These are phyloP conservation scores for Trichoderma sp. DNA, from an alignment of 2,329 filamentous ascomycete genomes.

Conservation along the genomic window DNA sequence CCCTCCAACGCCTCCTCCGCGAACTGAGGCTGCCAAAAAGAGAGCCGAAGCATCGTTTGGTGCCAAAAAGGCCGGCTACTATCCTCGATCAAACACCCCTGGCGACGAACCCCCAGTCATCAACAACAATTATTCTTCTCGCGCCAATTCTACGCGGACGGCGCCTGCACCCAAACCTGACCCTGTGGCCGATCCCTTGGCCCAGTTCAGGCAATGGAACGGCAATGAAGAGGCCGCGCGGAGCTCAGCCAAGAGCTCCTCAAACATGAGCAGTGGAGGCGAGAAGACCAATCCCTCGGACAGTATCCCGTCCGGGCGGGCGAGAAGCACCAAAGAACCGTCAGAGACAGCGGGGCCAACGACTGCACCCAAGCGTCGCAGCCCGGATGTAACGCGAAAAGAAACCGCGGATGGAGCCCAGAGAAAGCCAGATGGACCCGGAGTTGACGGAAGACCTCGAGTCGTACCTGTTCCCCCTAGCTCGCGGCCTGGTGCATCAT, in stretches of 20 bases:
- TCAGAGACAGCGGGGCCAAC: slow-evolving; percentile 33
- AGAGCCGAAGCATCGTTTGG: slow-evolving; percentile 60
- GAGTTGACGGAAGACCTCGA: background rate
- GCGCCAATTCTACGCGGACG: slow-evolving; percentile 35
- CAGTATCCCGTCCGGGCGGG: slow-evolving; percentile 47
- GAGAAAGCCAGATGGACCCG: slow-evolving; percentile 6
- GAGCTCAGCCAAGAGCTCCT: slow-evolving; percentile 59
- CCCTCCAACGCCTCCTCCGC: slow-evolving; percentile 36
- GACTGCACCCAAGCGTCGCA: slow-evolving; percentile 36
- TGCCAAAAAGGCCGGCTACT: slow-evolving; percentile 51
- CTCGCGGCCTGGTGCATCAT: slow-evolving; percentile 12
- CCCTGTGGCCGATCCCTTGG: slow-evolving; percentile 50
- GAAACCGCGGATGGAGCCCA: slow-evolving; percentile 25
- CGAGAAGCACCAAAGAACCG: slow-evolving; percentile 47
- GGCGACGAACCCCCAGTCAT: slow-evolving; percentile 58
- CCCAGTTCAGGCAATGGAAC: slow-evolving; percentile 46
- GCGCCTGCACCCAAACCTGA: slow-evolving; percentile 44
- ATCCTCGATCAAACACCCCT: slow-evolving; percentile 50
- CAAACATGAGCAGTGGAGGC: slow-evolving; percentile 58
- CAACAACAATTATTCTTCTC: slow-evolving; percentile 55
- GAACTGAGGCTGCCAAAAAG: slow-evolving; percentile 56
- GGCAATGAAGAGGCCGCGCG: slow-evolving; percentile 39
- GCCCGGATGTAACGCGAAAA: slow-evolving; percentile 39
- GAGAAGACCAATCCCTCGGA: slow-evolving; percentile 63
- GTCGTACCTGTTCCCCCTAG: slow-evolving; percentile 19